Conservation (phyloP, 163 green algal species). For the Prototheca wickerhamii region DNA sequence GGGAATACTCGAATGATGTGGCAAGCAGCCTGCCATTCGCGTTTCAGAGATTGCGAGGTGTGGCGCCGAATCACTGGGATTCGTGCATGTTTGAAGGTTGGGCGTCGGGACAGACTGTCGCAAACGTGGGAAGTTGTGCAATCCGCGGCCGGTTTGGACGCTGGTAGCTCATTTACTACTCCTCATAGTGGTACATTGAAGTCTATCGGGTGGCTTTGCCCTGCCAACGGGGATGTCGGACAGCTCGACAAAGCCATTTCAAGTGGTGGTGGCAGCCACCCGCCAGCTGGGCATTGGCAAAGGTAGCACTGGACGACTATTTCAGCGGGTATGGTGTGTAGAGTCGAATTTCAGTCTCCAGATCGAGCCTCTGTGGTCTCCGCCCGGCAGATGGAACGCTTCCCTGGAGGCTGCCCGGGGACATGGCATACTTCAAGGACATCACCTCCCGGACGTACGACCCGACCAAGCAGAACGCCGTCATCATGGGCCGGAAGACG, state of each 20-base stretch:
- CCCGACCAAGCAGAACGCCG: conserved; percentile 65
- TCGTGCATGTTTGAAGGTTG: too few species aligned
- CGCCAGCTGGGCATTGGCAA: conserved; percentile 77
- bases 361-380: too few species aligned
- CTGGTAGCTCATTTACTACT: background rate
- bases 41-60: too few species aligned
- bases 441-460: conserved; percentile 60
- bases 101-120: too few species aligned
- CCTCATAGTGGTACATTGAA: too few species aligned
- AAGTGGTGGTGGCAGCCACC: conserved; percentile 88
- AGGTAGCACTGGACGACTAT: conserved; percentile 7
- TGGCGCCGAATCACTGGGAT: too few species aligned
- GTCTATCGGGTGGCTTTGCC: too few species aligned
- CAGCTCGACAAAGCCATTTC: conserved; percentile 42
- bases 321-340: background rate
- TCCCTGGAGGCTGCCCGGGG: conserved; percentile 82
- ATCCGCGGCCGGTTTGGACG: too few species aligned
- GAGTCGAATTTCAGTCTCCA: background rate
- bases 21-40: too few species aligned
- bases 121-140: too few species aligned
- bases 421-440: conserved; percentile 89
- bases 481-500: conserved; percentile 95
- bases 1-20: too few species aligned
- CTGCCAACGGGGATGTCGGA: background rate
- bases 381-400: conserved; percentile 21